Base-by-base conservation (phyloP, 441 rosid genomes). In the Jatropha podagrica region DNA sequence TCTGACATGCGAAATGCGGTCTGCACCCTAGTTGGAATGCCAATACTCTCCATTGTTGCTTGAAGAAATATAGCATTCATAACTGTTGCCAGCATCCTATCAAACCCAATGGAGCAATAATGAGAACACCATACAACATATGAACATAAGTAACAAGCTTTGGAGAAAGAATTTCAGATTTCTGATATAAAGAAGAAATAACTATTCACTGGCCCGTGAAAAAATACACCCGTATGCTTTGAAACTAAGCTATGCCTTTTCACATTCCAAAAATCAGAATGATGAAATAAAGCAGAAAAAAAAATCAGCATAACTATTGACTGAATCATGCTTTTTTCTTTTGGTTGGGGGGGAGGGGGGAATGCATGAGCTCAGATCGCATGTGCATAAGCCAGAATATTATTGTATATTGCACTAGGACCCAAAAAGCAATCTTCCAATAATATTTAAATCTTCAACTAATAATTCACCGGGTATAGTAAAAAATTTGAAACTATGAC, bases 21-120 rank as follows among this genome's bases (percentile, higher is more conserved):
- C 79, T 81, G 84, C 37, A 81, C 84, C 71, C 84, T 78, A 2
- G 81, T 81, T 61, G 84, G 77, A 62, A 81, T 81, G 61, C 84
- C 84, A 48, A 81, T 74, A 66, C 97, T 92, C 83, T 92, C 98
- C 97, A 94, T 92, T 13, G 98, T 94, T 51, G 99, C 96, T 85
- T 93, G 95, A 76, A 95, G 97, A 85, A 86, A 93, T 76, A 93
- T 89, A 27, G 98, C 97, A 81, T 93, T 95, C 99, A 95, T 93
- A 51, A 93, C 98, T 58, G 98, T 93, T 41, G 99, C 99, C 58
- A 95, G 76, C 98, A 91, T 95, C 74, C 98, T 95, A 78, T 73
- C 69, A 68, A 78, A 77, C 65, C 73, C 67, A 38, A 64, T 12
- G 64, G n/a, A 61, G 14, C 52, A 56, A 63, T 52, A 61, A 58